A percentile compares a stretch with the other conserved stretches of the same genome.
phyloP scores from a whole-genome alignment of 345 rosid genomes.

The Schrenkiella parvula region DNA sequence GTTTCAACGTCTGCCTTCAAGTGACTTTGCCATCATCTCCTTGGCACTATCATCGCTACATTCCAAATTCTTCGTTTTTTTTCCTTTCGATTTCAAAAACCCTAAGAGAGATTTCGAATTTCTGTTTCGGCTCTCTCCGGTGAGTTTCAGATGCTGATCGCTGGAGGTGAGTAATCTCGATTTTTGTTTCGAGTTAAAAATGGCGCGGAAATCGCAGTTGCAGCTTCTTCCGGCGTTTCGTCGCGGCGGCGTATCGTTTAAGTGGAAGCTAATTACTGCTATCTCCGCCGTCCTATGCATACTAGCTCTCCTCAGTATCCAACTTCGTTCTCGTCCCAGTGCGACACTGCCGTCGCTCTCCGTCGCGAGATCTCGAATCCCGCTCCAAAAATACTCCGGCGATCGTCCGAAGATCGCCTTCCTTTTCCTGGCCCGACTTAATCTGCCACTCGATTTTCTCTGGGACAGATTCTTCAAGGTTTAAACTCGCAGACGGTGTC shows the following conservation, averaged over 20 bases:
- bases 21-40: background rate
- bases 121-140: background rate
- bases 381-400: constrained; percentile 30
- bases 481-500: background rate
- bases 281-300: constrained; percentile 51
- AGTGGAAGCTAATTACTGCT: constrained; percentile 59
- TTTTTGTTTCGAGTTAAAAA: constrained; percentile 7
- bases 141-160: background rate
- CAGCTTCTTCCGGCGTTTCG: constrained; percentile 25
- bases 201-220: constrained; percentile 49
- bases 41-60: background rate
- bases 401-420: constrained; percentile 64
- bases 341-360: constrained; percentile 27
- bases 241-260: constrained; percentile 49
- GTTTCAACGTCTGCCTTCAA: constrained; percentile 1
- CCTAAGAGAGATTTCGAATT: background rate
- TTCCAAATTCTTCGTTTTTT: background rate
- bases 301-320: constrained; percentile 49
- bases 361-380: constrained; percentile 37
- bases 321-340: constrained; percentile 35
- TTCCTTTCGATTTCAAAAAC: background rate
- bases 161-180: background rate
- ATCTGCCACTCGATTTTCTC: constrained; percentile 64
- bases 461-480: constrained; percentile 82
- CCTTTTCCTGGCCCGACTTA: constrained; percentile 52